Evolutionary conservation across 164 flowering plant genomes (phyloP), one percentile per base, ranked within the genome.

Genomic region (Aristolochia fimbriata): DNA sequence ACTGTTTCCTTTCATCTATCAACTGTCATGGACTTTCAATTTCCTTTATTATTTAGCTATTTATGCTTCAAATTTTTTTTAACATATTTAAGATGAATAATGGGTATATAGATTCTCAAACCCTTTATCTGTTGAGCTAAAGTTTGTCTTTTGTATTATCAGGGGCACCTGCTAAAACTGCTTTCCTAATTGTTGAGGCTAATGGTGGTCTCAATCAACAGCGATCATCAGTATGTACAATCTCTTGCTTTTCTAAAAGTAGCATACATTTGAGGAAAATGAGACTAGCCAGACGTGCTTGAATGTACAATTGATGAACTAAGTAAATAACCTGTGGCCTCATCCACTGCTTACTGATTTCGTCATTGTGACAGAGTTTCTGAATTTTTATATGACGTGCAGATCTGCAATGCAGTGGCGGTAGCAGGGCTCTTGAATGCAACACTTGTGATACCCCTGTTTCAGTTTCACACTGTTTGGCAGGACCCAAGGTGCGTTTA

Each of bases 151-250:
- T 65, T 66, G 12, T 37, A 54, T 53, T 69, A 70, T 64, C 83
- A 86, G 95, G 55, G 17, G 68, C 74, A 19, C 24, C 54, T 56
- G 67, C 51, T 41, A 70, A 70, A 19, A 75, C 63, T 65, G 81
- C 80, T n/a, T 92, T 82, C 77, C 68, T 92, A 67, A 74, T 85
- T 64, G 83, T 92, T 51, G 96, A 86, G 51, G 98, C 93, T 53
- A 92, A 89, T 76, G 98, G 98, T 25, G 98, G 98, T 51, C 88
- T 92, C 51, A 89, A 92, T 71, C 98, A 92, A 63, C 98, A 92
- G 61, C 84, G 98, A 16, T 79, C 93, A 55, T 86, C 98, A 75
- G 96, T 88, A 85, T 70, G 81, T 10, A 58, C 20, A 17, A 49
- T 4, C 3, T 49, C 19, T 20, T 20, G 22, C 8, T 17, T 49